Percentiles rank a stretch among this genome's conserved stretches.
Evolutionary conservation across 768 basidiomycete genomes (phyloP).

Genomic region (Pisolithus sp.): DNA sequence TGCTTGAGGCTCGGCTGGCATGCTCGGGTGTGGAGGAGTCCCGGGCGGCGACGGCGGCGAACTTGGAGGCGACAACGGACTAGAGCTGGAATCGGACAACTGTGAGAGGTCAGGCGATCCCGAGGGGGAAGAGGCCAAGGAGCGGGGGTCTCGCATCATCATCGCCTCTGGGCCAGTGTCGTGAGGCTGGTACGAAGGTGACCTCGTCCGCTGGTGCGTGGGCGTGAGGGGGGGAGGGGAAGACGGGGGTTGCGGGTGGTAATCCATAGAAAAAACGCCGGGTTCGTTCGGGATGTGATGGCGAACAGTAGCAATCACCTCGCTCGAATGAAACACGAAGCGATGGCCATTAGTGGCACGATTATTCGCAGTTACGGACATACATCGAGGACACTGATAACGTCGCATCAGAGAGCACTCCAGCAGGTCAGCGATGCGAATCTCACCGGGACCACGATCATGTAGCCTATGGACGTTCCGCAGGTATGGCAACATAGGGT

Average conservation of each 20-base stretch:
- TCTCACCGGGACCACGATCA: slow-evolving; percentile 63
- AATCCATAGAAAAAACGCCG: slow-evolving; percentile 48
- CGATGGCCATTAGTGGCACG: slow-evolving; percentile 79
- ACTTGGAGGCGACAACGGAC: slow-evolving; percentile 14
- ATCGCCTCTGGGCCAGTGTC: too few relatives aligned
- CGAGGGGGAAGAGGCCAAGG: slow-evolving; percentile 13
- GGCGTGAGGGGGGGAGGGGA: slow-evolving; percentile 24
- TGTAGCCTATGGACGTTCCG: slow-evolving; percentile 68
- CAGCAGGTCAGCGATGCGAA: slow-evolving; percentile 1
- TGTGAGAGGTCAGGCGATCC: slow-evolving; percentile 17
- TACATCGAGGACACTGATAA: slow-evolving; percentile 61
- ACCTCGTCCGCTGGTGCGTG: slow-evolving; percentile 14
- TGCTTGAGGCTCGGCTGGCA: slow-evolving; percentile 35
- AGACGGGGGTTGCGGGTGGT: slow-evolving; percentile 25
- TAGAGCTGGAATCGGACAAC: slow-evolving; percentile 1
- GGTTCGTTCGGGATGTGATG: slow-evolving; percentile 58
- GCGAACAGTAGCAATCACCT: slow-evolving; percentile 58
- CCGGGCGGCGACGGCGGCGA: slow-evolving; percentile 3
- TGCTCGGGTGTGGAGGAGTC: slow-evolving; percentile 21
- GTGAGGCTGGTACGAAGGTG: slow-evolving; percentile 10
- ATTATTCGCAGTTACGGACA: slow-evolving; percentile 60
- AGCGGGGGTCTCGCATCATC: not conserved
- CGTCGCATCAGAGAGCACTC: slow-evolving; percentile 5
- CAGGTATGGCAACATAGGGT: slow-evolving; percentile 77
- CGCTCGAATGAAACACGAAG: slow-evolving; percentile 78